A percentile compares a stretch with the other conserved stretches of the same genome.
These are phyloP conservation scores for Haemoproteus tartakovskyi DNA, from an alignment of 169 alveolate genomes.

Conservation along the genomic window DNA sequence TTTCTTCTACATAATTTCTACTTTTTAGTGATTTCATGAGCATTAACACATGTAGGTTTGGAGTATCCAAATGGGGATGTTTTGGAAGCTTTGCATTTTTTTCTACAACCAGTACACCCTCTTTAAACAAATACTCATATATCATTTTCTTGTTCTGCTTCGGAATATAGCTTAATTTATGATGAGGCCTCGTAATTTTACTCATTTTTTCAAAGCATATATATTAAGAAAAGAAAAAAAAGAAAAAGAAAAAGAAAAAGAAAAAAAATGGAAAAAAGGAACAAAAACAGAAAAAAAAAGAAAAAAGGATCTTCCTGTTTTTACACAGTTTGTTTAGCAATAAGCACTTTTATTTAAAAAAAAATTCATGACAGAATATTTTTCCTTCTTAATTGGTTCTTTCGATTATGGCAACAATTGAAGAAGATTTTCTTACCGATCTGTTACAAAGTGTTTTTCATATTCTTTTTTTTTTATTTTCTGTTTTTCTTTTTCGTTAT, in stretches of 20 bases:
- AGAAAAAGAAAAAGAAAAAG: neutral
- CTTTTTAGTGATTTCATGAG: slow-evolving; percentile 85
- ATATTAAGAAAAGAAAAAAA: neutral
- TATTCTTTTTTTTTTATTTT: too few relatives aligned
- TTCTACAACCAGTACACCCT: slow-evolving; percentile 87
- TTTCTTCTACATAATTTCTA: slow-evolving; percentile 86
- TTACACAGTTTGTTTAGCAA: neutral
- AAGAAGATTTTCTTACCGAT: too few relatives aligned
- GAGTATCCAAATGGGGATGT: slow-evolving; percentile 84
- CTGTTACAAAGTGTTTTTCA: too few relatives aligned
- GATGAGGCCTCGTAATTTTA: slow-evolving; percentile 40
- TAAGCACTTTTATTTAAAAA: too few relatives aligned
- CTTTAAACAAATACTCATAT: slow-evolving; percentile 78
- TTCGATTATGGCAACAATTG: too few relatives aligned
- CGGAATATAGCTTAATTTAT: slow-evolving; percentile 79
- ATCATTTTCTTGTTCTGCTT: slow-evolving; percentile 74
- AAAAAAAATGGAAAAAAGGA: neutral
- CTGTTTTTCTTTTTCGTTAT: too few relatives aligned
- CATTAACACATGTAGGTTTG: slow-evolving; percentile 89
- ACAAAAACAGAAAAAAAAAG: too few relatives aligned
- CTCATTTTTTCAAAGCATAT: neutral
- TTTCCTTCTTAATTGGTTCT: too few relatives aligned
- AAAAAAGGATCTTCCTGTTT: neutral
- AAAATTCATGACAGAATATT: too few relatives aligned
- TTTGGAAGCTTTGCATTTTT: slow-evolving; percentile 82